These are phyloP conservation scores for Trichoderma oligosporum DNA, from an alignment of 2,329 filamentous ascomycete genomes.

Conservation along the genomic window DNA sequence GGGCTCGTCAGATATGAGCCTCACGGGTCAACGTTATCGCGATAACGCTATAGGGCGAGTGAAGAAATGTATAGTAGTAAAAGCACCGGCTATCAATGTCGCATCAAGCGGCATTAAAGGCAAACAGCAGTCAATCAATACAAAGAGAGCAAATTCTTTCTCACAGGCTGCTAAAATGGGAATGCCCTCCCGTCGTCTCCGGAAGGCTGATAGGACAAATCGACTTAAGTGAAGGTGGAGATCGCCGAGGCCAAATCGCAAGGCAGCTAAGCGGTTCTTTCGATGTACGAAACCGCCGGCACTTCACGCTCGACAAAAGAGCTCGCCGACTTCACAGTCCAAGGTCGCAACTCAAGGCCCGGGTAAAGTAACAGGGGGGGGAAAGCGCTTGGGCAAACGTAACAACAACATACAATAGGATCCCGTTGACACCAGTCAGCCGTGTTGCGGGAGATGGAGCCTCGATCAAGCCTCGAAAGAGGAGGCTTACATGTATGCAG, in stretches of 20 bases:
- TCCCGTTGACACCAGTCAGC: slow-evolving; percentile 14
- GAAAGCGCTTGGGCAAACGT: too few relatives aligned
- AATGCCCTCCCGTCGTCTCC: slow-evolving; percentile 10
- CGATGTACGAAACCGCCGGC: neutral
- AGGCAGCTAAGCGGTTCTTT: neutral
- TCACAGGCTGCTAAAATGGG: too few relatives aligned
- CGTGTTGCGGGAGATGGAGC: slow-evolving; percentile 1
- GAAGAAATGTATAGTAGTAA: neutral
- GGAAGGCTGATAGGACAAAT: slow-evolving; percentile 12
- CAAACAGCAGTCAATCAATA: neutral
- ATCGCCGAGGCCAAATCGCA: neutral
- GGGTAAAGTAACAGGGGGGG: neutral
- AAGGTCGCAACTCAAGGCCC: neutral
- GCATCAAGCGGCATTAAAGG: slow-evolving; percentile 7
- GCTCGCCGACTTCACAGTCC: neutral
- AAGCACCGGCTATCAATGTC: neutral
- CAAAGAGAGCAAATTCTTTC: too few relatives aligned
- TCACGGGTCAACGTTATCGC: slow-evolving; percentile 24
- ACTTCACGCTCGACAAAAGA: neutral
- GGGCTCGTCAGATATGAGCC: slow-evolving; percentile 19
- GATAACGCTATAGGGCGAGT: slow-evolving; percentile 1
- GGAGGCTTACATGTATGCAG: slow-evolving; percentile 9
- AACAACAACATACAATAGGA: neutral
- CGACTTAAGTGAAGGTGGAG: slow-evolving; percentile 10
- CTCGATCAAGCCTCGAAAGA: slow-evolving; percentile 15